These are phyloP conservation scores for Lasiosphaeris hirsuta DNA, from an alignment of 495 filamentous ascomycete species.

Conservation along the genomic window DNA sequence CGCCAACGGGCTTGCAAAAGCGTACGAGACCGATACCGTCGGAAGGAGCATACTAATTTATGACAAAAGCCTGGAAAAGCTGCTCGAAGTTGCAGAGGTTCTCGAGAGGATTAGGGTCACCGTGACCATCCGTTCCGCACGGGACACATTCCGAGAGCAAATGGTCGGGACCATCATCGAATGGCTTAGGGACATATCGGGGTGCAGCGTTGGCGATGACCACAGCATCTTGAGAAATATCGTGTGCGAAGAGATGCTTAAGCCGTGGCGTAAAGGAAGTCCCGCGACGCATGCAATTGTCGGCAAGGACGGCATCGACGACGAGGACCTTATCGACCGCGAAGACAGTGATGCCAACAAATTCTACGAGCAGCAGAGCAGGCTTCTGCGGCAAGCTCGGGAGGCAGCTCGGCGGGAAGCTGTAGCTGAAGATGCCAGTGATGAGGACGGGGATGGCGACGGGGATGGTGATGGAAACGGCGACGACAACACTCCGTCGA, in stretches of 20 bases:
- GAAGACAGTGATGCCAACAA: conserved; percentile 30
- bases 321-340: conserved; percentile 60
- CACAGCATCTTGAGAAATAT: conserved; percentile 71
- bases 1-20: conserved; percentile 66
- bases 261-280: conserved; percentile 81
- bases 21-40: conserved; percentile 81
- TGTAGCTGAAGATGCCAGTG: conserved; percentile 54
- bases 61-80: conserved; percentile 61
- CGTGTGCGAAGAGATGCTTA: conserved; percentile 88
- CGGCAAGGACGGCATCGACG: conserved; percentile 83
- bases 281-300: conserved; percentile 78
- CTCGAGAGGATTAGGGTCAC: conserved; percentile 96
- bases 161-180: conserved; percentile 98
- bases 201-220: conserved; percentile 80
- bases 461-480: conserved; percentile 58
- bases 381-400: conserved; percentile 34
- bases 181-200: conserved; percentile 90
- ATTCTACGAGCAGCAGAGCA: conserved; percentile 30
- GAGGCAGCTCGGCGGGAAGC: conserved; percentile 51
- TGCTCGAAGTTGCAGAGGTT: conserved; percentile 71
- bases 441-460: conserved; percentile 71
- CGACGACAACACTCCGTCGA: conserved; percentile 31
- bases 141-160: conserved; percentile 94
- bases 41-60: conserved; percentile 82
- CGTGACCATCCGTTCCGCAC: conserved; percentile 85